phyloP scores from a whole-genome alignment of 2,329 filamentous ascomycete species.

The Aspergillus sp. region DNA sequence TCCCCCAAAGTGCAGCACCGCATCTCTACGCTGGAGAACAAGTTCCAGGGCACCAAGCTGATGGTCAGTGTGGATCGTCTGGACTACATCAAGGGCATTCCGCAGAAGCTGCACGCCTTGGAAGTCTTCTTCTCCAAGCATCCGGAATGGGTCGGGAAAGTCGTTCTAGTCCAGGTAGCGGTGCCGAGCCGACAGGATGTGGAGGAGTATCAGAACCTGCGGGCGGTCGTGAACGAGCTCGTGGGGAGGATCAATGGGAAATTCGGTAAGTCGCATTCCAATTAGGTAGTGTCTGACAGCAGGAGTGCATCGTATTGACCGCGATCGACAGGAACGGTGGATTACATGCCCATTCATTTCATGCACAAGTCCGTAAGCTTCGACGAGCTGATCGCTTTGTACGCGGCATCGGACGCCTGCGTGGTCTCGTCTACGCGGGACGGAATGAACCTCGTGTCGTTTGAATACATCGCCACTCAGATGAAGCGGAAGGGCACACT shows the following conservation, averaged over 20 bases:
- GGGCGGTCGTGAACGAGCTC: conserved; percentile 89
- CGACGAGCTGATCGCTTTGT: conserved; percentile 86
- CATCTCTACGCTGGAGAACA: conserved; percentile 74
- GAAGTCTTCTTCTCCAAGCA: conserved; percentile 94
- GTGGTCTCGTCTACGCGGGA: conserved; percentile 87
- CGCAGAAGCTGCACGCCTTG: conserved; percentile 88
- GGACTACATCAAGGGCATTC: conserved; percentile 97
- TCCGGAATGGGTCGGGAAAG: conserved; percentile 93
- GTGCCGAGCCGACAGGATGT: conserved; percentile 90
- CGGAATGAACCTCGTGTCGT: conserved; percentile 95
- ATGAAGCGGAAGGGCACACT: conserved; percentile 82
- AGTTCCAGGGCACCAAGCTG: conserved; percentile 89
- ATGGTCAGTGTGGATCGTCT: conserved; percentile 93
- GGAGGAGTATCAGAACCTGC: conserved; percentile 92
- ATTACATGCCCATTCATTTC: conserved; percentile 98
- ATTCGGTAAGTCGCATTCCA: conserved; percentile 56
- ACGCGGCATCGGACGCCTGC: conserved; percentile 84
- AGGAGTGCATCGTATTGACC: conserved; percentile 7
- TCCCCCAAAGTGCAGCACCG: conserved; percentile 79
- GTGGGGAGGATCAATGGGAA: conserved; percentile 93
- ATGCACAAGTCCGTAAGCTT: conserved; percentile 91
- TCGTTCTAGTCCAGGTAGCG: conserved; percentile 89
- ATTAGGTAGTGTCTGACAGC: background rate
- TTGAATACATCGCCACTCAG: conserved; percentile 93
- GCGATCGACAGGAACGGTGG: conserved; percentile 64